Evolutionary conservation across 345 rosid species (phyloP), one percentile per base, ranked within the genome.

Genomic region (Camelina laxa): DNA sequence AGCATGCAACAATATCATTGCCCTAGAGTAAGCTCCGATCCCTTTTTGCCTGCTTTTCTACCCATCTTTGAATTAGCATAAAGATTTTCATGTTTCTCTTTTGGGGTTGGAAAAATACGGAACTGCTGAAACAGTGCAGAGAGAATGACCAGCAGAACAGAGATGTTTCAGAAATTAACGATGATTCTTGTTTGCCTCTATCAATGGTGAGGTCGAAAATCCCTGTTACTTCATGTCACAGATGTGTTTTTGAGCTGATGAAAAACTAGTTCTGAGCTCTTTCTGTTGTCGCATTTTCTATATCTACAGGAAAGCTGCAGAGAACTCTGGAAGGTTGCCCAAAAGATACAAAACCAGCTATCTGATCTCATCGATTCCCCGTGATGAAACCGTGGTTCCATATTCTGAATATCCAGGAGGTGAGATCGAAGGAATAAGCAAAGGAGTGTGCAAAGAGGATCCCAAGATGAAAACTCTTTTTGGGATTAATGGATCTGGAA

Each of bases 231-330:
- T 63, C 54, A 63, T 36, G 45, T 51, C 31, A 54, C 64, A 60
- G 30, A 57, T 54, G 21, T 30, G 64, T 33, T 61, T 53, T 53
- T 38, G 19, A 9, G 16, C 58, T 42, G 21, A 67, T 75, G 45
- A 27, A 27, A 53, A 54, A 62, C 49, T 0, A 3, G 45, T 63
- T 8, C 70, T 36, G 24, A 69, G 2, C 16, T 7, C 21, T 7
- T 61, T n/a, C 31, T 33, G 4, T 15, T 49, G 31, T 30, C 9
- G 11, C 15, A 7, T 39, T 27, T 20, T 55, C 7, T 53, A 15
- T 20, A 20, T 69, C 10, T 47, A 63, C 67, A 76, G 80, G 75
- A 70, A 70, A 76, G 75, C 80, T 76, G 76, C 72, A 50, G 57
- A 64, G 66, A 76, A 48, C 51, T 76, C 47, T 20, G 75, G 54